Conservation (phyloP, 176 grass and related monocot species). For the Cocos nucifera region DNA sequence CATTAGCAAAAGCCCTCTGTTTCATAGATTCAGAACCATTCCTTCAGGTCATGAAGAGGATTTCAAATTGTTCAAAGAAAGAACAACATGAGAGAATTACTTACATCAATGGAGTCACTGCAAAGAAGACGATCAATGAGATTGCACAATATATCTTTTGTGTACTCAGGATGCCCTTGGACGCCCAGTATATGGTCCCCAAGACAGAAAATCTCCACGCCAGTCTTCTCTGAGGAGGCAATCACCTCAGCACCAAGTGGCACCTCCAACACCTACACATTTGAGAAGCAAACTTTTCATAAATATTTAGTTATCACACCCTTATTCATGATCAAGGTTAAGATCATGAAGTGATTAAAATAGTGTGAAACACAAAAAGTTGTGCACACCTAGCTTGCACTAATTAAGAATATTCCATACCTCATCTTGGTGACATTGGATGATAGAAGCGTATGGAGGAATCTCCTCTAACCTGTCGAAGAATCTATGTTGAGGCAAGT, state of each 20-base stretch:
- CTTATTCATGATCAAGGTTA: too few species aligned
- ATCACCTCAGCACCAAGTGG: conserved; percentile 60
- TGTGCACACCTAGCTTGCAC: too few species aligned
- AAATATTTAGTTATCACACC: too few species aligned
- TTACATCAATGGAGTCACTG: conserved; percentile 43
- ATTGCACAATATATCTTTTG: conserved; percentile 58
- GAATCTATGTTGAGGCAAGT: conserved; percentile 26
- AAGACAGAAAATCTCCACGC: conserved; percentile 71
- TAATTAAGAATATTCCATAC: conserved; percentile 6
- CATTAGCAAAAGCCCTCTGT: conserved; percentile 39
- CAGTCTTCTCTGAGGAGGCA: conserved; percentile 53
- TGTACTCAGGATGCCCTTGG: conserved; percentile 94
- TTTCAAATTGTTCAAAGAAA: background rate
- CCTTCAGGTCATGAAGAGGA: too few species aligned
- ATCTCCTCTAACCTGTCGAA: conserved; percentile 25
- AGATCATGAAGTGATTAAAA: too few species aligned
- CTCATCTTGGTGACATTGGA: conserved; percentile 76
- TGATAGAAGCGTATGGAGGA: conserved; percentile 40
- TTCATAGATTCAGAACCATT: too few species aligned
- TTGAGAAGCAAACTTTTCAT: background rate
- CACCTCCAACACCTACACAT: conserved; percentile 56
- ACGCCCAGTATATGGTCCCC: conserved; percentile 60
- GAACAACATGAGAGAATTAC: background rate
- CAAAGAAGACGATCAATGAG: conserved; percentile 57
- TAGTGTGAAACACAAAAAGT: too few species aligned